Conservation (phyloP, 148 eudicot genomes). For the Beta vulgaris region DNA sequence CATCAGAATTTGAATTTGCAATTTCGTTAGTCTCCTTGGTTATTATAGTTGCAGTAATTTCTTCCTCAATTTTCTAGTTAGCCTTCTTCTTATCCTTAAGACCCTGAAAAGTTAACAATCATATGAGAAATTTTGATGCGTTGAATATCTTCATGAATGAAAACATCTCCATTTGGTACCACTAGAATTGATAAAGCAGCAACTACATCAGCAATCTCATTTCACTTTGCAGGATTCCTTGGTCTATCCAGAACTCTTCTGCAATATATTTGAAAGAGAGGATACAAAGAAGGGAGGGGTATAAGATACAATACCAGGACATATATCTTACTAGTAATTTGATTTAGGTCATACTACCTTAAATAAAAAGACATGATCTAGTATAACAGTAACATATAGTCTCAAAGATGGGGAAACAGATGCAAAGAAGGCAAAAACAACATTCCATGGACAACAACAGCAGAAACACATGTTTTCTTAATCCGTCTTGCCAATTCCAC, state of each 20-base stretch:
- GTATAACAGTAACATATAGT: not conserved
- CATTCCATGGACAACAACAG: constrained; percentile 94
- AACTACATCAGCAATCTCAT: constrained; percentile 83
- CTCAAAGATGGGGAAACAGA: not conserved
- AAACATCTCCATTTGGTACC: constrained; percentile 91
- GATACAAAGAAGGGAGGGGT: constrained; percentile 3
- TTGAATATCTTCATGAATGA: constrained; percentile 69
- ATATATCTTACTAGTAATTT: not conserved
- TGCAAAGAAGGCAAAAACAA: constrained; percentile 18
- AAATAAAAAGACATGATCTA: too few relatives aligned
- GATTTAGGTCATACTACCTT: constrained; percentile 6
- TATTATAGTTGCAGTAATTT: constrained; percentile 22
- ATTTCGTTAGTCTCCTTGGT: constrained; percentile 1
- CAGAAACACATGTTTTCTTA: constrained; percentile 87
- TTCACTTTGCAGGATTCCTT: constrained; percentile 92
- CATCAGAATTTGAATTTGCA: constrained; percentile 32
- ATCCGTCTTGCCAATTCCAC: constrained; percentile 77
- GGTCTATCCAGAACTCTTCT: constrained; percentile 86
- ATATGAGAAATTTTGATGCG: constrained; percentile 44
- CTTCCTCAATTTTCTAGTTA: constrained; percentile 31
- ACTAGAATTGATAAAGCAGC: constrained; percentile 81
- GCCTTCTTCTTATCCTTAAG: constrained; percentile 46
- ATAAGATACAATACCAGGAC: not conserved
- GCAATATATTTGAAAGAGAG: constrained; percentile 27
- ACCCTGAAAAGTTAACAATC: not conserved